Evolutionary conservation across 495 filamentous ascomycete species (phyloP).

Genomic region (Hyaloscypha finlandica): DNA sequence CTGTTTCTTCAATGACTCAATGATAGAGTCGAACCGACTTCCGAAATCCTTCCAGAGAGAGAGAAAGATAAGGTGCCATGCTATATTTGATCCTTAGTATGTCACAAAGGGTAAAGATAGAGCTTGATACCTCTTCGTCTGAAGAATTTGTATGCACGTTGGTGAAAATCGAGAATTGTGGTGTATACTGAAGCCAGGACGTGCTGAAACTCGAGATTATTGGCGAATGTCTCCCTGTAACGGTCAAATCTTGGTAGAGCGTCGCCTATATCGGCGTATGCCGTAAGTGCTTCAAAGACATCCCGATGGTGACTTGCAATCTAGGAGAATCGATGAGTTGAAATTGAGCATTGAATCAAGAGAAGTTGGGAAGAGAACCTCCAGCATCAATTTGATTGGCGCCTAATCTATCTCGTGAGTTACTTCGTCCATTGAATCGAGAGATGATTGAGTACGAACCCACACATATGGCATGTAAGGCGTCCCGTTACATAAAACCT

Average conservation of each 20-base stretch:
- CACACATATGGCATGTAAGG: conserved; percentile 49
- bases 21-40: conserved; percentile 8
- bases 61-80: conserved; percentile 10
- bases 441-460: conserved; percentile 28
- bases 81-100: neutral
- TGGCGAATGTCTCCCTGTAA: conserved; percentile 9
- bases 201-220: conserved; percentile 16
- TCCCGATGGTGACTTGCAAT: conserved; percentile 17
- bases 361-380: conserved; percentile 26
- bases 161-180: conserved; percentile 13
- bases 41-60: conserved; percentile 14
- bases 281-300: conserved; percentile 15
- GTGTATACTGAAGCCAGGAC: conserved; percentile 14
- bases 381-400: conserved; percentile 45
- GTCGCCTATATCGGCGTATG: conserved; percentile 6
- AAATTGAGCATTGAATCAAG: neutral
- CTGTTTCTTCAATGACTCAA: conserved; percentile 11
- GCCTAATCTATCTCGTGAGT: conserved; percentile 13
- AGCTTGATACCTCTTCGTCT: conserved; percentile 13
- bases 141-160: conserved; percentile 19
- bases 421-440: neutral
- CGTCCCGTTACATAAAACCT: conserved; percentile 47
- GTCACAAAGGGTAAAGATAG: no score
- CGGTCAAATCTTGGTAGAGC: conserved; percentile 15
- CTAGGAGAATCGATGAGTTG: neutral